Conservation (phyloP, 2,329 filamentous ascomycete species). For the Aspergillus tamarii region DNA sequence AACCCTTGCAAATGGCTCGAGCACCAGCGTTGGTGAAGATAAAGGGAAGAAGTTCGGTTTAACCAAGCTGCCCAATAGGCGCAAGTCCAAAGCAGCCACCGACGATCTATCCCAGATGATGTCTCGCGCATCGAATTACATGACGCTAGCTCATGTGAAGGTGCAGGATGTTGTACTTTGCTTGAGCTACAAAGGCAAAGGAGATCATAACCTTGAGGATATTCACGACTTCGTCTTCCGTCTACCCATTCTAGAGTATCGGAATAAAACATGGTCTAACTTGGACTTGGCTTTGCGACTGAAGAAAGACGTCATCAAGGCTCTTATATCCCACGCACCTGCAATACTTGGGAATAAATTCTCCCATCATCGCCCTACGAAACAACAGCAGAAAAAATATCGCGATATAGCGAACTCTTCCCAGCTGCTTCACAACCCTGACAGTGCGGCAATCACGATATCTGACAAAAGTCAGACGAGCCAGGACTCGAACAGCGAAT, state of each 20-base stretch:
- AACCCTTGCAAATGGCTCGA: conserved; percentile 37
- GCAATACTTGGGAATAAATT: conserved; percentile 98
- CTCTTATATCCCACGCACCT: conserved; percentile 90
- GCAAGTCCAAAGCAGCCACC: conserved; percentile 66
- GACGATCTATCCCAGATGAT: conserved; percentile 98
- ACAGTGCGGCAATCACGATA: conserved; percentile 30
- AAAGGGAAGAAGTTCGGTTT: conserved; percentile 54
- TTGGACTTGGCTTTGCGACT: conserved; percentile 88
- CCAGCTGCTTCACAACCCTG: conserved; percentile 59
- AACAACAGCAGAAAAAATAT: conserved; percentile 75
- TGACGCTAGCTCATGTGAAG: conserved; percentile 94
- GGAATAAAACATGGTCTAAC: conserved; percentile 99
- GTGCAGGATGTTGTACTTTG: conserved; percentile 95
- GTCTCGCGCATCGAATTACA: conserved; percentile 89
- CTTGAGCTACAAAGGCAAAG: conserved; percentile 93
- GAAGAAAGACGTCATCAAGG: conserved; percentile 92
- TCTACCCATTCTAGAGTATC: conserved; percentile 89
- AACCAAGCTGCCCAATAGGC: conserved; percentile 49
- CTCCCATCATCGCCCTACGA: conserved; percentile 80
- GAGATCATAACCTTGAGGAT: conserved; percentile 93
- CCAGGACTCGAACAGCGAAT: conserved; percentile 43
- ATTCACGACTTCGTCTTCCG: conserved; percentile 97
- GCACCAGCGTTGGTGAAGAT: conserved; percentile 35
- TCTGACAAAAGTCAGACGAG: conserved; percentile 41
- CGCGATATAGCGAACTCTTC: conserved; percentile 82